Conservation (phyloP, 345 rosid genomes). For the Hypericum androsaemum region DNA sequence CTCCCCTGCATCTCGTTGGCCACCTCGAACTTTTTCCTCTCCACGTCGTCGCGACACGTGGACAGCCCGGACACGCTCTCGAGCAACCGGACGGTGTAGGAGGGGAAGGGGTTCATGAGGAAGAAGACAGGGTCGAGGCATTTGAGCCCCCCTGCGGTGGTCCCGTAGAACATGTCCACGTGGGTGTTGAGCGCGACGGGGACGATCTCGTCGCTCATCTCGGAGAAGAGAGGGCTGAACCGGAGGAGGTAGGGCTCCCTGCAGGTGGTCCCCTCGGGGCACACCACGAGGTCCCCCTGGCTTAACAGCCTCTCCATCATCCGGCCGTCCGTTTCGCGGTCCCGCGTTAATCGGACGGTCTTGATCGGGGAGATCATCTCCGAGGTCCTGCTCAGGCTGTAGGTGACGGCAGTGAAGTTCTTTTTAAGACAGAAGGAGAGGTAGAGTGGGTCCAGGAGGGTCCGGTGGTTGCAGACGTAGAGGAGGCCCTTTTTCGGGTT, state of each 20-base stretch:
- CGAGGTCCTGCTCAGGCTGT: constrained; percentile 82
- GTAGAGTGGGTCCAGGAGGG: constrained; percentile 81
- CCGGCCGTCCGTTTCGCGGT: constrained; percentile 53
- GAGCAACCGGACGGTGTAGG: constrained; percentile 44
- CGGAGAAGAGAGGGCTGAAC: constrained; percentile 87
- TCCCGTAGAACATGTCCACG: constrained; percentile 80
- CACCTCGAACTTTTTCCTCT: constrained; percentile 60
- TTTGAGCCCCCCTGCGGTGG: constrained; percentile 83
- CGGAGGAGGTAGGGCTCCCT: constrained; percentile 81
- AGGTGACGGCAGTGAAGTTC: constrained; percentile 79
- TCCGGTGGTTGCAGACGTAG: constrained; percentile 81
- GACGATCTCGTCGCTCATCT: constrained; percentile 70
- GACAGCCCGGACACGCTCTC: constrained; percentile 43
- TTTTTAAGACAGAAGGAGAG: constrained; percentile 47
- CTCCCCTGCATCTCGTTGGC: constrained; percentile 67
- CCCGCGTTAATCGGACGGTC: constrained; percentile 73
- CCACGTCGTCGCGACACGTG: constrained; percentile 35
- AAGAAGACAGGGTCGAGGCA: constrained; percentile 83
- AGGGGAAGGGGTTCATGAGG: constrained; percentile 78
- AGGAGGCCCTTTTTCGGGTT: constrained; percentile 44
- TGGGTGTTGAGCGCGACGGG: constrained; percentile 63
- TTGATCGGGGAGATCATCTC: constrained; percentile 72
- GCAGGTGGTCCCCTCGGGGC: constrained; percentile 97
- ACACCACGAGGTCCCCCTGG: constrained; percentile 79
- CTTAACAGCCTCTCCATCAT: constrained; percentile 59